Conservation (phyloP, 2,329 filamentous ascomycete genomes). For the Fusarium phyllophilum region DNA sequence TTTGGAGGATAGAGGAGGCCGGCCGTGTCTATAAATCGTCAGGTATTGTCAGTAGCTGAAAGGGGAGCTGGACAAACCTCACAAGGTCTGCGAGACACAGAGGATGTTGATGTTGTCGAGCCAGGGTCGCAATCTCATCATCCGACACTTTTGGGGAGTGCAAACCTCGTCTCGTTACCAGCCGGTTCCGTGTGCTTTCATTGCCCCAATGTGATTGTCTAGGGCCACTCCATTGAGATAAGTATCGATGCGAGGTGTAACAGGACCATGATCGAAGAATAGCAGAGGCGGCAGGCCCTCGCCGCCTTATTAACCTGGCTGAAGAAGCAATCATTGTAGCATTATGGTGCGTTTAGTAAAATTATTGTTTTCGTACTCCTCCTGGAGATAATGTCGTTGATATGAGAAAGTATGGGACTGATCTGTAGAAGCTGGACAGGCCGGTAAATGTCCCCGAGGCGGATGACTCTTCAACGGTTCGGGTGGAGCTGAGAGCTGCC, state of each 20-base stretch:
- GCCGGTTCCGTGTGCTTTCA: not conserved
- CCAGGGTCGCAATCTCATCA: slow-evolving; percentile 81
- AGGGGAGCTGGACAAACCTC: slow-evolving; percentile 64
- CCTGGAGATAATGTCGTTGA: not conserved
- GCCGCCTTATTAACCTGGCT: slow-evolving; percentile 38
- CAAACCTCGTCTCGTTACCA: slow-evolving; percentile 17
- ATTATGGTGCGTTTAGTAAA: slow-evolving; percentile 12
- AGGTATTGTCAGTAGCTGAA: not conserved
- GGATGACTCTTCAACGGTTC: slow-evolving; percentile 30
- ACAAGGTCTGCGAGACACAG: slow-evolving; percentile 89
- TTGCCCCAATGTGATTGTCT: slow-evolving; percentile 3
- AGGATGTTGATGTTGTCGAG: slow-evolving; percentile 80
- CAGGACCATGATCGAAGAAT: slow-evolving; percentile 6
- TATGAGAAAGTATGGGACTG: not conserved
- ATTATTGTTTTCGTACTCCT: not conserved
- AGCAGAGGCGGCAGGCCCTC: slow-evolving; percentile 26
- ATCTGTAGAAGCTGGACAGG: not conserved
- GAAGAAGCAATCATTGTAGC: slow-evolving; percentile 39
- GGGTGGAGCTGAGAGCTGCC: slow-evolving; percentile 18
- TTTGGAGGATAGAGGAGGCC: slow-evolving; percentile 82
- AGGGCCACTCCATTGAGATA: slow-evolving; percentile 10
- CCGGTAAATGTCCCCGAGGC: not conserved
- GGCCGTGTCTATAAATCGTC: slow-evolving; percentile 67
- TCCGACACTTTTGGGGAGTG: slow-evolving; percentile 63
- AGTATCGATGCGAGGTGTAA: slow-evolving; percentile 3